These are phyloP conservation scores for Rosa rugosa DNA, from an alignment of 306 rosid species.

Conservation along the genomic window DNA sequence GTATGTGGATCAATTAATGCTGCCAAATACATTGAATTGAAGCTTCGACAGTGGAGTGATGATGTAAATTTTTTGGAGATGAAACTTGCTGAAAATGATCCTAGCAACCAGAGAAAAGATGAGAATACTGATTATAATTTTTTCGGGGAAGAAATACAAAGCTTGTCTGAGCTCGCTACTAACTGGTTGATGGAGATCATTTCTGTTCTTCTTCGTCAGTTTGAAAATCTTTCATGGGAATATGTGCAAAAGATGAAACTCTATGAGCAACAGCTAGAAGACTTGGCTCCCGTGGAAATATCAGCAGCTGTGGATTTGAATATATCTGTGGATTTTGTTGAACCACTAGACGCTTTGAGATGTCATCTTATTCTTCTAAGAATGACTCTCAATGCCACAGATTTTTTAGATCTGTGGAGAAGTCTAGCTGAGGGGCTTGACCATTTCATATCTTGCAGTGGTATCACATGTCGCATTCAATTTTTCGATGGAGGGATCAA, in stretches of 20 bases:
- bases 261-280: constrained; percentile 35
- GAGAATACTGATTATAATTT: constrained; percentile 31
- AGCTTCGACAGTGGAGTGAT: constrained; percentile 71
- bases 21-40: constrained; percentile 56
- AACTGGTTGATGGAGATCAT: constrained; percentile 76
- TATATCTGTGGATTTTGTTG: constrained; percentile 46
- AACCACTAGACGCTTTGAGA: constrained; percentile 54
- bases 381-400: constrained; percentile 50
- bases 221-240: constrained; percentile 58
- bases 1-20: constrained; percentile 57
- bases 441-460: constrained; percentile 55
- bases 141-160: constrained; percentile 55
- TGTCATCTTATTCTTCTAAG: constrained; percentile 44
- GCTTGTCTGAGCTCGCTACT: constrained; percentile 64
- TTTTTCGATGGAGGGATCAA: constrained; percentile 31
- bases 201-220: constrained; percentile 55
- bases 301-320: constrained; percentile 35
- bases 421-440: constrained; percentile 70
- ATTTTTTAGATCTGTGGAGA: constrained; percentile 76
- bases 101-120: constrained; percentile 33
- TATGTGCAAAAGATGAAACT: constrained; percentile 45
- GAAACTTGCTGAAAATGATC: constrained; percentile 56
- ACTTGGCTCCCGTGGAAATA: constrained; percentile 18
- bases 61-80: constrained; percentile 63
- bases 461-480: constrained; percentile 32